These are phyloP conservation scores for Articulospora tetracladia DNA, from an alignment of 495 filamentous ascomycete species.

Conservation along the genomic window DNA sequence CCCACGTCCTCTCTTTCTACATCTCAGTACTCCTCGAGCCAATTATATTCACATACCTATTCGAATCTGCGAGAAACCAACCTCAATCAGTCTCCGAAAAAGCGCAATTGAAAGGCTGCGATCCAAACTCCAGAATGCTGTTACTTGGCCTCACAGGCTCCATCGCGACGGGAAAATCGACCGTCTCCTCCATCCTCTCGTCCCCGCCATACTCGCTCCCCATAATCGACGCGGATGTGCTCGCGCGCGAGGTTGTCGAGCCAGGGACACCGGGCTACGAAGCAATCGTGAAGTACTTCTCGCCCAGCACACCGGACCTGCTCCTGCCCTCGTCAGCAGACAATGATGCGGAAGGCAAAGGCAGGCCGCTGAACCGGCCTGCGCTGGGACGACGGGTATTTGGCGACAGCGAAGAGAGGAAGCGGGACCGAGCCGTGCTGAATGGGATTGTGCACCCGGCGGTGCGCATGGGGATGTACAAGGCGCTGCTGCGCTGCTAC, in stretches of 20 bases:
- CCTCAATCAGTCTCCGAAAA: too few species aligned
- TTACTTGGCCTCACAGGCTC: conserved; percentile 95
- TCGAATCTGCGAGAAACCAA: background rate
- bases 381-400: conserved; percentile 84
- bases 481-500: conserved; percentile 59
- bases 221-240: conserved; percentile 89
- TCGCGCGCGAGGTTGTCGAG: conserved; percentile 87
- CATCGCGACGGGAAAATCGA: conserved; percentile 97
- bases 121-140: conserved; percentile 58
- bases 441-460: conserved; percentile 93
- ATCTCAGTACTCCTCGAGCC: too few species aligned
- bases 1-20: background rate
- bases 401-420: conserved; percentile 60
- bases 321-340: conserved; percentile 49
- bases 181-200: conserved; percentile 80
- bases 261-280: conserved; percentile 75
- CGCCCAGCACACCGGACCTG: conserved; percentile 75
- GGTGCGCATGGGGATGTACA: conserved; percentile 73
- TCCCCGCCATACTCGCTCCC: conserved; percentile 79
- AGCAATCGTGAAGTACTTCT: conserved; percentile 75
- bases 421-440: conserved; percentile 64
- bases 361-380: conserved; percentile 75
- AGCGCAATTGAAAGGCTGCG: background rate
- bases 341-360: conserved; percentile 40
- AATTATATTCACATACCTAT: background rate